These are phyloP conservation scores for Yamadazyma epiphylla DNA, from an alignment of 1,139 yeast genomes.

Conservation along the genomic window DNA sequence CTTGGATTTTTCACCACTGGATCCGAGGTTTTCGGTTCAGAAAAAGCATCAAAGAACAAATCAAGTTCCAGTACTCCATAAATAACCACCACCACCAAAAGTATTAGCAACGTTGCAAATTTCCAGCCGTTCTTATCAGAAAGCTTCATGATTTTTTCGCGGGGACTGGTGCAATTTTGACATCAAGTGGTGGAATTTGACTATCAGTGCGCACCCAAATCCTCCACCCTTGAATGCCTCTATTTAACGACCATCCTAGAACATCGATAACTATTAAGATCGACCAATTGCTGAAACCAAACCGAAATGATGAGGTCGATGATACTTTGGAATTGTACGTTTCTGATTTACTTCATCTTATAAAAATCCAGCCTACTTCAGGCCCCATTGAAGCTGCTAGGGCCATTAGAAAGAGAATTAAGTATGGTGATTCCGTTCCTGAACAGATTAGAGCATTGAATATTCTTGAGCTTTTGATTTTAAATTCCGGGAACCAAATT, in stretches of 20 bases:
- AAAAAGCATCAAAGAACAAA: too few relatives aligned
- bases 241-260: slow-evolving; percentile 37
- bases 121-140: too few relatives aligned
- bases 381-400: slow-evolving; percentile 84
- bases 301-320: slow-evolving; percentile 31
- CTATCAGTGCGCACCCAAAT: too few relatives aligned
- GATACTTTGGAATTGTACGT: slow-evolving; percentile 33
- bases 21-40: too few relatives aligned
- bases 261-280: slow-evolving; percentile 45
- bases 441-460: slow-evolving; percentile 67
- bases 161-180: too few relatives aligned
- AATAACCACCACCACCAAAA: too few relatives aligned
- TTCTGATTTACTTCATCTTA: slow-evolving; percentile 35
- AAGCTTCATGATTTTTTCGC: too few relatives aligned
- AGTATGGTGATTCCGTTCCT: slow-evolving; percentile 62
- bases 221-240: slow-evolving; percentile 28
- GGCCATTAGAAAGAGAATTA: slow-evolving; percentile 81
- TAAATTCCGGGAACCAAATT: slow-evolving; percentile 61
- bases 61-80: too few relatives aligned
- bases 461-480: slow-evolving; percentile 68
- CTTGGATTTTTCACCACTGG: too few relatives aligned
- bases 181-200: too few relatives aligned
- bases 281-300: slow-evolving; percentile 37
- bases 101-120: too few relatives aligned
- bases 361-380: slow-evolving; percentile 31